Base-by-base conservation (phyloP, 139 green algal genomes). In the Astrephomene gubernaculifera region DNA sequence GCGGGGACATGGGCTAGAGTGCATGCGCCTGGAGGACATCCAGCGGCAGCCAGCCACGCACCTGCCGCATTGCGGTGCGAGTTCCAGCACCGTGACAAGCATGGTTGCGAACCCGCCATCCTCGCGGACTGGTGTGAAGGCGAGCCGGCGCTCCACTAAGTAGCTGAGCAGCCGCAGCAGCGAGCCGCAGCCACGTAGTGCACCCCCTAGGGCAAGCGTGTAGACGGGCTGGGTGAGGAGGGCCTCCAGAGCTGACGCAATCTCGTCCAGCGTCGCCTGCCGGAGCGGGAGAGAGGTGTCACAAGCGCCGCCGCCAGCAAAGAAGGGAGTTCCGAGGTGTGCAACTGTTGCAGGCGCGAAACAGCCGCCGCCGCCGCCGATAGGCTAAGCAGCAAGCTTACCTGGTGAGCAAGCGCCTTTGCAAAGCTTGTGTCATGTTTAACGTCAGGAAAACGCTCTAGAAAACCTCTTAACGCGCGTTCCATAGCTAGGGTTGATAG, bases 151-250 rank as follows among this genome's bases (percentile, higher is more conserved):
- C 33, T 86, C 87, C 27, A 87, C 71, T 65, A 91, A n/a, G 54
- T 64, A 49, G 72, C 79, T 85, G 45, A 87, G 38, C 35, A 89
- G 70, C n/a, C 83, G 78, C 49, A 91, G 71, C 71, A 91, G 54
- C 49, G 71, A 72, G 38, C 78, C 78, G 78, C 61, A 75, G n/a
- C 79, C 43, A 27, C 79, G 76, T 27, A 91, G 79, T 39, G 76
- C 63, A 17, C 79, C 41, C 17, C 61, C 87, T 2, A 86, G 83
- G 2, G 83, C 49, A 10, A 91, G 71, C 21, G 78, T 88, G 27
- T 71, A 82, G 24, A 54, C n/a, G 10, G 87, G 83, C 14, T 75
- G 44, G 10, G 60, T 24, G 45, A 91, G 71, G 69, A 91, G 87
- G 38, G 9, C 68, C 79, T 89, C 76, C 33, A 91, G 78, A 31